These are phyloP conservation scores for Endothia cerciana DNA, from an alignment of 2,329 filamentous ascomycete species.

Conservation along the genomic window DNA sequence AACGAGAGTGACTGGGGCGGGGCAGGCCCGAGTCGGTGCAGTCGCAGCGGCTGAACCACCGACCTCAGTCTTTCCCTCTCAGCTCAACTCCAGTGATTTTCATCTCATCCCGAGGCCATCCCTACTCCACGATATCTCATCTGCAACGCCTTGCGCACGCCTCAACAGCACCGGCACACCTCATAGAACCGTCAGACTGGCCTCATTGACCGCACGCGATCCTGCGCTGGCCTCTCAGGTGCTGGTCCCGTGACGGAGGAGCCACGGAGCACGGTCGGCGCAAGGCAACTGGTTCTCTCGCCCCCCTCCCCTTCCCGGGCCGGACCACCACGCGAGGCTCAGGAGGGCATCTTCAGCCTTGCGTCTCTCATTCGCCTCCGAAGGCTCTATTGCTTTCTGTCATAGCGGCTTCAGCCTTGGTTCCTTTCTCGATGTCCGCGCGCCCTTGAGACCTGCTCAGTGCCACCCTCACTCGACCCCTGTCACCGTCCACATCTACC, in stretches of 20 bases:
- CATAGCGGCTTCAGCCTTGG: neutral
- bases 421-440: neutral
- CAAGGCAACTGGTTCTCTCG: neutral
- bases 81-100: constrained; percentile 11
- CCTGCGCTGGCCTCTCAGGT: neutral
- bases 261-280: constrained; percentile 17
- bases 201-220: constrained; percentile 7
- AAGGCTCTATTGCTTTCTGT: neutral
- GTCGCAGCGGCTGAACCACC: neutral
- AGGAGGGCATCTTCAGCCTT: constrained; percentile 4
- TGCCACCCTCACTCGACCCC: neutral
- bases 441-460: neutral
- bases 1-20: constrained; percentile 7
- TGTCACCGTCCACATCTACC: neutral
- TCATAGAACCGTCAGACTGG: neutral
- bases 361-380: neutral
- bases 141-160: constrained; percentile 6
- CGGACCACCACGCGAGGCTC: neutral
- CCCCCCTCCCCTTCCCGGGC: no score
- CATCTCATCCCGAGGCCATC: neutral
- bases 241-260: constrained; percentile 13
- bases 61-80: constrained; percentile 10
- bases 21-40: constrained; percentile 1
- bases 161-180: neutral
- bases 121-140: neutral